Base-by-base conservation (phyloP, 2,329 filamentous ascomycete genomes). In the Parafenestella ontariensis region DNA sequence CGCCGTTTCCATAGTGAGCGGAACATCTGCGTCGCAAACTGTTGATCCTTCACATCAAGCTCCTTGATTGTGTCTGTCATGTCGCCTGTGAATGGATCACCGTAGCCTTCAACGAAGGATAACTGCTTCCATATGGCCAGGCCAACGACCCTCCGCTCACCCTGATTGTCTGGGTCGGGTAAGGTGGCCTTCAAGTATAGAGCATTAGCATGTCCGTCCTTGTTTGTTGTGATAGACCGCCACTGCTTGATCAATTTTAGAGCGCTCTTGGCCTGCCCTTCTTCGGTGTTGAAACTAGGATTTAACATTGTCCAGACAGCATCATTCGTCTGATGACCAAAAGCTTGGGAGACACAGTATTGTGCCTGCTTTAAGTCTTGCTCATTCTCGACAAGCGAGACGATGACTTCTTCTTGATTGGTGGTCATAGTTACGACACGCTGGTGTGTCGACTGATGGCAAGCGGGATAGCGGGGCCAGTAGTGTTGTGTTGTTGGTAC, bases 131-230 rank as follows among this genome's bases (percentile, higher is more conserved):
- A 87, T 50, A 85, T 80, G 2, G 84, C 83, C 24, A 83, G 54
- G 15, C 84, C 85, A 9, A 75, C 84, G n/a, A 85, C 74, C 33
- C 54, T 58, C 4, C 61, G 60, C 43, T 71, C 51, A 39, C 48
- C 59, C 8, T 59, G 47, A 1, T 64, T 62, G 0, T 54, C 48
- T 1, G 74, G 69, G 1, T 76, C 61, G 1, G 75, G 73, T 1
- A 85, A 42, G 0, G 80, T 84, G 1, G 83, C 84, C 56, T 85
- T 85, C 55, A 86, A 73, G 56, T 82, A 85, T 1, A 85, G 49
- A 0, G 78, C 81, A 62, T 83, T 85, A 1, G 77, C 75, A 8
- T 78, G 65, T n/a, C 82, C 81, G 31, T 76, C 58, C 8, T 69
- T 72, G 67, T 84, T 79, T 9, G 54, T 70, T 2, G 76, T 77